Evolutionary conservation across 2,329 filamentous ascomycete genomes (phyloP).

Genomic region (Trichophyton equinum): DNA sequence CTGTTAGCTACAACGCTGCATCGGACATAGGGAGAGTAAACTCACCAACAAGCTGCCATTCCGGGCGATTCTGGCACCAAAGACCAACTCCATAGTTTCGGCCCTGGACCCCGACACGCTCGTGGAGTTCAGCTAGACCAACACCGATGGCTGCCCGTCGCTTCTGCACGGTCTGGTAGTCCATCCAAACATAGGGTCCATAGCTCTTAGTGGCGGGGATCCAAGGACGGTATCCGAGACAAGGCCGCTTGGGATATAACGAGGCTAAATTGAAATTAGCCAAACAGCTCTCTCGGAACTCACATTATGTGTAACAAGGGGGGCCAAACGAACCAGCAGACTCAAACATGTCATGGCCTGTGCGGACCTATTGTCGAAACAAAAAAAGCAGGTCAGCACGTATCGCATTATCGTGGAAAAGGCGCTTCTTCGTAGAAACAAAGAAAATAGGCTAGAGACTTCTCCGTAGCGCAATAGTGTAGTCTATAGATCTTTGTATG

Average conservation of each 20-base stretch:
- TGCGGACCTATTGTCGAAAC: conserved; percentile 38
- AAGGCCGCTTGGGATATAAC: conserved; percentile 53
- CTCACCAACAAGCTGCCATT: conserved; percentile 73
- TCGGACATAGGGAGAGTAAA: neutral
- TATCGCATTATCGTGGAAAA: neutral
- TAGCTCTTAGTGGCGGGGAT: conserved; percentile 60
- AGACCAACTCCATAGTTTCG: conserved; percentile 63
- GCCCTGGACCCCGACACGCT: conserved; percentile 53
- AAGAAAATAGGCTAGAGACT: too few relatives aligned
- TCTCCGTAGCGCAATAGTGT: too few relatives aligned
- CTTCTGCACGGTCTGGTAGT: conserved; percentile 65
- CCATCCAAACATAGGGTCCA: conserved; percentile 70
- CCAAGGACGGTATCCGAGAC: conserved; percentile 71
- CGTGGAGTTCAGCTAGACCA: conserved; percentile 71
- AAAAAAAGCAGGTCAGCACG: neutral
- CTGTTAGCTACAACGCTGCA: neutral
- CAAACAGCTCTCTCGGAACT: neutral
- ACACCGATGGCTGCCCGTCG: conserved; percentile 74
- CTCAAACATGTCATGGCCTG: conserved; percentile 73
- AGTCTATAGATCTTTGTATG: neutral
- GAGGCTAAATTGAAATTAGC: conserved; percentile 30
- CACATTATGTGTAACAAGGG: conserved; percentile 4
- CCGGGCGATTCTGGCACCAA: conserved; percentile 77
- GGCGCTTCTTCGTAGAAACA: too few relatives aligned
- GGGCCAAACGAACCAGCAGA: conserved; percentile 33